A percentile compares a stretch with the other conserved stretches of the same genome.
Evolutionary conservation across 225 moss, liverwort and hornwort species (phyloP).

Genomic region (Marchantia paleacea): DNA sequence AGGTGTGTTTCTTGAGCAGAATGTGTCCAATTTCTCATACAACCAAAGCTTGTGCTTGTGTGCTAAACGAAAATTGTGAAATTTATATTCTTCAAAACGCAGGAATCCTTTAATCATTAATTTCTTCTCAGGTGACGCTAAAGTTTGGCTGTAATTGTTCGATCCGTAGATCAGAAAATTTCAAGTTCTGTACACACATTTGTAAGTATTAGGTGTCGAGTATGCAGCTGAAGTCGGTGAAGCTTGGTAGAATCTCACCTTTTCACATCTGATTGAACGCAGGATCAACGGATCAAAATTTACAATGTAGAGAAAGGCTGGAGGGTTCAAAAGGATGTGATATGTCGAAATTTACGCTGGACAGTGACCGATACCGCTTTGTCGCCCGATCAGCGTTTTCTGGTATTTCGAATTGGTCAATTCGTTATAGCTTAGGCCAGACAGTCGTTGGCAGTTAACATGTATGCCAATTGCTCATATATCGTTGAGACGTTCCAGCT

Average conservation of each 20-base stretch:
- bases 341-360: slow-evolving; percentile 84
- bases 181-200: too few relatives aligned
- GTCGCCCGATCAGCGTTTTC: slow-evolving; percentile 89
- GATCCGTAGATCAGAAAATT: too few relatives aligned
- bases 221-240: neutral
- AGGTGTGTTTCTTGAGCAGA: slow-evolving; percentile 39
- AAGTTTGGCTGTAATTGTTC: neutral
- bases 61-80: too few relatives aligned
- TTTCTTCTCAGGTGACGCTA: neutral
- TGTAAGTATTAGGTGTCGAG: too few relatives aligned
- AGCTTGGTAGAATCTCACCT: slow-evolving; percentile 9
- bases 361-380: slow-evolving; percentile 92
- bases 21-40: too few relatives aligned
- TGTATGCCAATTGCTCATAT: neutral
- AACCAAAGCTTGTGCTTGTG: too few relatives aligned
- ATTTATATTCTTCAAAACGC: too few relatives aligned
- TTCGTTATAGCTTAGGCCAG: neutral
- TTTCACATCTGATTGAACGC: slow-evolving; percentile 8
- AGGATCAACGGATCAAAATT: slow-evolving; percentile 77
- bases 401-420: slow-evolving; percentile 43
- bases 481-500: neutral
- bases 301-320: slow-evolving; percentile 82
- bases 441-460: neutral
- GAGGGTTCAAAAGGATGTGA: slow-evolving; percentile 73
- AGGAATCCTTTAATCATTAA: too few relatives aligned